Evolutionary conservation across 2,329 filamentous ascomycete genomes (phyloP), one percentile per base, ranked within the genome.

Genomic region (Dothiorella sarmentorum): DNA sequence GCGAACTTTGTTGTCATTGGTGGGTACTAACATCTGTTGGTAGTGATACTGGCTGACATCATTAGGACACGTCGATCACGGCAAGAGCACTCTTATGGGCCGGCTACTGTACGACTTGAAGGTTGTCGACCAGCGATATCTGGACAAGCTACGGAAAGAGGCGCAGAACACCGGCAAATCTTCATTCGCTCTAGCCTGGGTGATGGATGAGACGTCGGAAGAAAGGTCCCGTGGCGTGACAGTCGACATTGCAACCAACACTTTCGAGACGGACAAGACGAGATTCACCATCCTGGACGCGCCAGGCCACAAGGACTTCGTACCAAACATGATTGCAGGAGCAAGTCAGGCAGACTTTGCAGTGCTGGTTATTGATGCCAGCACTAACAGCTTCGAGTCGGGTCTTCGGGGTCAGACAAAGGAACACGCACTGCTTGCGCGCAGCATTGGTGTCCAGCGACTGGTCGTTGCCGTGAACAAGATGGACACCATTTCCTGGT

Each of bases 281-380:
- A 83, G 82, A 10, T 97, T 97, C 69, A 97, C 94, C 1, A 96
- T 99, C 44, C 81, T 99, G 4, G 94, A 99, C 71, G 93, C 94
- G 0, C 94, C 94, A 0, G 94, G 94, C 0, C 94, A 99, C 73
- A 84, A 87, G 61, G 94, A 99, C 71, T 99, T 97, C 69, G 91
- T 99, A 18, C 94, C 94, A 0, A 99, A 97, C 72, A 99, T 99
- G 94, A 97, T 99, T 71, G 93, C 93, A 2, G 94, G 94, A 13
- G 91, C 93, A 3, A 94, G 90, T 60, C 93, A 97, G 74, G 95
- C 94, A 9, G 94, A 99, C 71, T 94, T 97, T 73, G 94, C 92
- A 0, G 88, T 99, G 0, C 79, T 99, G 3, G 94, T 99, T 18
- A 90, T 99, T 61, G 94, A 99, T 71, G 89, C 93, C 4, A 88